phyloP scores from a whole-genome alignment of 805 yeast genomes.

The Cyberlindnera galapagoensis region DNA sequence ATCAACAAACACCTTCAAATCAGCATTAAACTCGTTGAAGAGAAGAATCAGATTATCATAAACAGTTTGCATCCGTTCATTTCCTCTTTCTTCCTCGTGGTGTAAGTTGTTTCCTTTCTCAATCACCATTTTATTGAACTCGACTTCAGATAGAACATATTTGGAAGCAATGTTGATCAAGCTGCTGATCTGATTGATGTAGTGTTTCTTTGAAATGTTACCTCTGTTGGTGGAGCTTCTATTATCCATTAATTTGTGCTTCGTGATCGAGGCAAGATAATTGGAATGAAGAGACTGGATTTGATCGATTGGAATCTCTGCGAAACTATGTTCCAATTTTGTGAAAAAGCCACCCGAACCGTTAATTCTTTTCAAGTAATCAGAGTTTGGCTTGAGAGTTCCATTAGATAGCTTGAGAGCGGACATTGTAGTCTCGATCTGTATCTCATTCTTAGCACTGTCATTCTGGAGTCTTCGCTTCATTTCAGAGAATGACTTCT shows the following conservation, averaged over 20 bases:
- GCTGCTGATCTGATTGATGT: slow-evolving; percentile 35
- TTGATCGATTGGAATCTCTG: slow-evolving; percentile 43
- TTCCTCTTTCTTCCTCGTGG: slow-evolving; percentile 25
- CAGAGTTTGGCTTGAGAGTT: slow-evolving; percentile 25
- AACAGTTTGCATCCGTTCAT: slow-evolving; percentile 20
- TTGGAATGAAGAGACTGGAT: slow-evolving; percentile 29
- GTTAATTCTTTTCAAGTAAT: slow-evolving; percentile 17
- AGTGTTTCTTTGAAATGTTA: slow-evolving; percentile 31
- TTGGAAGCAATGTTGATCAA: slow-evolving; percentile 32
- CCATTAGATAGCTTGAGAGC: slow-evolving; percentile 24
- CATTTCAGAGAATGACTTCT: slow-evolving; percentile 6
- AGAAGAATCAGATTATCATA: slow-evolving; percentile 35
- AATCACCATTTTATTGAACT: slow-evolving; percentile 29
- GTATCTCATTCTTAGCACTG: slow-evolving; percentile 1
- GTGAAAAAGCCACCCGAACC: slow-evolving; percentile 5
- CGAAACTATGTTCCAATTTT: slow-evolving; percentile 10
- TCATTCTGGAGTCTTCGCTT: slow-evolving; percentile 12
- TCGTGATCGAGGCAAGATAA: slow-evolving; percentile 31
- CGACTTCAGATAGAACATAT: slow-evolving; percentile 32
- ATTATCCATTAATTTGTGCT: slow-evolving; percentile 30
- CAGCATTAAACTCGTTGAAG: slow-evolving; percentile 37
- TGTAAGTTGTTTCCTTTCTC: slow-evolving; percentile 19
- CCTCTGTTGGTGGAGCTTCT: slow-evolving; percentile 25
- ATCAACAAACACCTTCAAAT: slow-evolving; percentile 35
- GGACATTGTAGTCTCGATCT: slow-evolving; percentile 11